Evolutionary conservation across 805 yeast species (phyloP).

Genomic region (Candida sphagnicola): DNA sequence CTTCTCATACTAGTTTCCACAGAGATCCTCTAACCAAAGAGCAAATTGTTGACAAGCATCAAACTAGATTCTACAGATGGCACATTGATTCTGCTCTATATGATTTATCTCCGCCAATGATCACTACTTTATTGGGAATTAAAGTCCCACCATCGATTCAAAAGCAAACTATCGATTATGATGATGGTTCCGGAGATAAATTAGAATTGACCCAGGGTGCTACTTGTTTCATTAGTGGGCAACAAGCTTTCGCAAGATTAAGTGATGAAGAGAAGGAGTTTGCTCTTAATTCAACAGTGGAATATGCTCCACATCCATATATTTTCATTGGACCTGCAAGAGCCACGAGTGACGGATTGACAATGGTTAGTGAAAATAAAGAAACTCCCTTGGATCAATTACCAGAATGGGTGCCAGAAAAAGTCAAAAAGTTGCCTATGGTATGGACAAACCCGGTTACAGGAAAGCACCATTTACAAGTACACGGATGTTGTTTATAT

Average conservation of each 20-base stretch:
- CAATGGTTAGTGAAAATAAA: conserved; percentile 78
- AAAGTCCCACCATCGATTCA: conserved; percentile 69
- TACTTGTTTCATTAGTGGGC: conserved; percentile 87
- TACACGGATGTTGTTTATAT: conserved; percentile 84
- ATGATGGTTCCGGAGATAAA: conserved; percentile 50
- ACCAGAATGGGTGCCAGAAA: conserved; percentile 80
- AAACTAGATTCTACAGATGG: conserved; percentile 89
- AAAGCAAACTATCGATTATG: conserved; percentile 63
- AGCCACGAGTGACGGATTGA: conserved; percentile 83
- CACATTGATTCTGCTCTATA: conserved; percentile 90
- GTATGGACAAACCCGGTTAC: conserved; percentile 94
- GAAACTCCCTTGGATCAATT: conserved; percentile 63
- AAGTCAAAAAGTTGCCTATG: conserved; percentile 74
- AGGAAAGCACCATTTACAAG: conserved; percentile 76
- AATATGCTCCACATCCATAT: conserved; percentile 91
- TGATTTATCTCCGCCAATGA: conserved; percentile 81
- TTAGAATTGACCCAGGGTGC: conserved; percentile 77
- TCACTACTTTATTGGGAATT: conserved; percentile 80
- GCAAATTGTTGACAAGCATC: conserved; percentile 53
- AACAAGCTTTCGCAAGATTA: conserved; percentile 64
- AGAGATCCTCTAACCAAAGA: conserved; percentile 59
- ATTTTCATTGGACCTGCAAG: conserved; percentile 75
- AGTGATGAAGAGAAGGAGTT: conserved; percentile 67
- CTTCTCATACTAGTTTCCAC: conserved; percentile 81
- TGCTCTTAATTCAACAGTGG: conserved; percentile 75